These are phyloP conservation scores for Suillus paluster DNA, from an alignment of 768 basidiomycete species.

Conservation along the genomic window DNA sequence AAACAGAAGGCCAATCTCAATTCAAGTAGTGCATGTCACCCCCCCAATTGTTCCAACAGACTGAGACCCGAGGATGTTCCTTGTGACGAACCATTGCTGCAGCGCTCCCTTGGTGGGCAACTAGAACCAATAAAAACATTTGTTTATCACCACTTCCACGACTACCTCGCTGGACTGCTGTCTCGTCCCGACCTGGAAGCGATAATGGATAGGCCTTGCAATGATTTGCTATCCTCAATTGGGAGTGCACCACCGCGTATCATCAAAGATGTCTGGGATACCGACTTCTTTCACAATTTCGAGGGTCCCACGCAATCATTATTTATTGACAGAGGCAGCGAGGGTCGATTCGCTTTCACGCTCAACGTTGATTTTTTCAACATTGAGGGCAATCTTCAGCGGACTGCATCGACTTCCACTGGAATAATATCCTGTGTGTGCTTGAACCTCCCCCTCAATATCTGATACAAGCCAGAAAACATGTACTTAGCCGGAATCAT, in stretches of 20 bases:
- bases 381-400: conserved; percentile 24
- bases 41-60: conserved; percentile 11
- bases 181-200: conserved; percentile 8
- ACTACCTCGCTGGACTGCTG: not conserved
- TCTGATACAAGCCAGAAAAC: conserved; percentile 41
- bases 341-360: conserved; percentile 25
- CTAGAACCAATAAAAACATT: not conserved
- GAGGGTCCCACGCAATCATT: conserved; percentile 15
- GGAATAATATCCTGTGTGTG: conserved; percentile 13
- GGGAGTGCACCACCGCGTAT: not conserved
- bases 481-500: conserved; percentile 48
- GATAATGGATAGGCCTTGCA: conserved; percentile 15
- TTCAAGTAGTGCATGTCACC: not conserved
- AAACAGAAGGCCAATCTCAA: not conserved
- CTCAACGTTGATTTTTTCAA: conserved; percentile 42
- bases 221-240: not conserved
- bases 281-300: not conserved
- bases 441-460: conserved; percentile 39
- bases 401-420: no score
- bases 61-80: conserved; percentile 1
- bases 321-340: conserved; percentile 21
- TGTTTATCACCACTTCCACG: not conserved
- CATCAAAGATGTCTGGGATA: not conserved
- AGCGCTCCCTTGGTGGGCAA: not conserved
- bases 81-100: not conserved